Percentiles rank a stretch among this genome's conserved stretches.
Conservation (phyloP, 2,329 filamentous ascomycete species). For the Hypomyces rosellus region DNA sequence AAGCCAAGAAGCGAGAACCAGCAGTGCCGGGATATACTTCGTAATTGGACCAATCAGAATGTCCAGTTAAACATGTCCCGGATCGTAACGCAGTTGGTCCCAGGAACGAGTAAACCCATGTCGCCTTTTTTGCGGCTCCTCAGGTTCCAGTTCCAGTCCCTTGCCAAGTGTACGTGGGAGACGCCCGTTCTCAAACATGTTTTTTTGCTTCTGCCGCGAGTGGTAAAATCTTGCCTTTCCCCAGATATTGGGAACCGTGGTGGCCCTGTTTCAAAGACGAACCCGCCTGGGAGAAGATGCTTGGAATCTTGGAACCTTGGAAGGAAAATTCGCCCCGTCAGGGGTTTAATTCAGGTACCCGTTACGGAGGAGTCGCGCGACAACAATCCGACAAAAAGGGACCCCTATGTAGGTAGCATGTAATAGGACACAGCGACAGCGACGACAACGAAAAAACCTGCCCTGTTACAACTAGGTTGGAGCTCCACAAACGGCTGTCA, state of each 20-base stretch:
- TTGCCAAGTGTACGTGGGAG: not conserved
- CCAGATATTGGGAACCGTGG: not conserved
- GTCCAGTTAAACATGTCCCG: not conserved
- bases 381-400: too few relatives aligned
- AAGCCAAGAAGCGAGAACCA: too few relatives aligned
- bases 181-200: not conserved
- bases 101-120: not conserved
- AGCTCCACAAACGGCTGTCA: slow-evolving; percentile 1
- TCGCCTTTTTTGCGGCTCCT: too few relatives aligned
- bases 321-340: too few relatives aligned
- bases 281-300: too few relatives aligned
- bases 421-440: too few relatives aligned
- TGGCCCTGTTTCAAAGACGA: not conserved
- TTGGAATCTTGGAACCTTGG: too few relatives aligned
- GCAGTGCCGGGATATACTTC: not conserved
- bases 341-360: too few relatives aligned
- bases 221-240: not conserved
- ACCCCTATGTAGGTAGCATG: too few relatives aligned
- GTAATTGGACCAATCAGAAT: not conserved
- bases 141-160: not conserved
- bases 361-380: too few relatives aligned
- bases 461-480: not conserved
- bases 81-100: not conserved
- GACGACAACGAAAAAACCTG: too few relatives aligned
- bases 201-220: not conserved